Percentiles rank a stretch among this genome's conserved stretches.
These are phyloP conservation scores for Schwanniomyces yamadae DNA, from an alignment of 805 yeast species.

Conservation along the genomic window DNA sequence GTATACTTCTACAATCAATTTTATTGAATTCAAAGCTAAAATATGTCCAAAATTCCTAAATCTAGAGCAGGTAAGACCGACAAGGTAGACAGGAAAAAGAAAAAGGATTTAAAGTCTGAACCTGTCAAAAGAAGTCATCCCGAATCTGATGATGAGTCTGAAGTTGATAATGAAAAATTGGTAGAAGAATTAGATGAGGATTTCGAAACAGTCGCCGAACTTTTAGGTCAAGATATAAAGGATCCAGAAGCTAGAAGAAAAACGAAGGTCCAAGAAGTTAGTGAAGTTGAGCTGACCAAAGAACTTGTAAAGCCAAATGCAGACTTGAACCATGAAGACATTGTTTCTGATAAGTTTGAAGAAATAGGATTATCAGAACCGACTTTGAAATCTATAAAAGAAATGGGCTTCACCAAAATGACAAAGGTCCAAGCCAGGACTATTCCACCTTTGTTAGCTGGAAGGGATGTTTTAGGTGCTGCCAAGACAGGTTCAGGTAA, in stretches of 20 bases:
- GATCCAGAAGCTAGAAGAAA: slow-evolving; percentile 39
- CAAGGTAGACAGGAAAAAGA: neutral
- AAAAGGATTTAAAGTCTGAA: neutral
- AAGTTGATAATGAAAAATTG: slow-evolving; percentile 39
- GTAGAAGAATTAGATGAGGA: slow-evolving; percentile 58
- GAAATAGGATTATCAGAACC: slow-evolving; percentile 69
- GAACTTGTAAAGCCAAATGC: slow-evolving; percentile 32
- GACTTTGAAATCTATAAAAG: slow-evolving; percentile 74
- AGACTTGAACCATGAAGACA: slow-evolving; percentile 26
- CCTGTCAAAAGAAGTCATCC: slow-evolving; percentile 26
- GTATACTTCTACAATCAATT: too few relatives aligned
- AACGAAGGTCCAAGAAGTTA: slow-evolving; percentile 14
- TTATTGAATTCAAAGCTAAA: neutral
- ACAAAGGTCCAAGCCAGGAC: slow-evolving; percentile 95
- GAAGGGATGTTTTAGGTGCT: slow-evolving; percentile 97
- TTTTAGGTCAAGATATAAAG: slow-evolving; percentile 45
- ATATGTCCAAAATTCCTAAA: slow-evolving; percentile 4
- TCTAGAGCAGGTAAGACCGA: slow-evolving; percentile 1
- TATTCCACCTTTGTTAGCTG: slow-evolving; percentile 94
- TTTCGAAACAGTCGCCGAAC: slow-evolving; percentile 55
- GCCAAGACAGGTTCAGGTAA: slow-evolving; percentile 99
- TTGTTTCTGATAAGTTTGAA: slow-evolving; percentile 32
- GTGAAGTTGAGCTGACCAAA: slow-evolving; percentile 20
- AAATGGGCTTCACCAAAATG: slow-evolving; percentile 90
- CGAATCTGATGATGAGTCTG: slow-evolving; percentile 26